Percentiles rank a stretch among this genome's conserved stretches.
phyloP scores from a whole-genome alignment of 495 filamentous ascomycete species.

The Penicillium subrubescens region DNA sequence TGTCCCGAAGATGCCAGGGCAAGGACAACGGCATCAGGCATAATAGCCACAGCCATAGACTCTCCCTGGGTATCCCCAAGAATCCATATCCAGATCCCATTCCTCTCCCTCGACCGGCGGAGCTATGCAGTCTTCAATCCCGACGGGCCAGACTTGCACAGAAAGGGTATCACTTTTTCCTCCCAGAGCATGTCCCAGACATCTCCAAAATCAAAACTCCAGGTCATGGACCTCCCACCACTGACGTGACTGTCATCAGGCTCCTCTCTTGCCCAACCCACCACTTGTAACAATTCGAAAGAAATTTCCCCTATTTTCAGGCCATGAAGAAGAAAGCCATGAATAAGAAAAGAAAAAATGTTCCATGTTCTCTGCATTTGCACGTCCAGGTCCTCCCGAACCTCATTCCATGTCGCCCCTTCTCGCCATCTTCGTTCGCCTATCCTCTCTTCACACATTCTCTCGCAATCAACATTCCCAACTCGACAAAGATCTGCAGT shows the following conservation, averaged over 20 bases:
- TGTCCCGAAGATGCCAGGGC: slow-evolving; percentile 21
- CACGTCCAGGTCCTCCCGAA: not conserved
- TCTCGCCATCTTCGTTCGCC: slow-evolving; percentile 12
- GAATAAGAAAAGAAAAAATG: not conserved
- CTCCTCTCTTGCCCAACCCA: slow-evolving; percentile 12
- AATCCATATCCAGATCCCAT: not conserved
- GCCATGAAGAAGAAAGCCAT: slow-evolving; percentile 32
- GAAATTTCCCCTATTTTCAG: slow-evolving; percentile 24
- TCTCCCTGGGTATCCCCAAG: not conserved
- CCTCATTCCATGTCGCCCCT: not conserved
- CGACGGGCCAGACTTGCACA: slow-evolving; percentile 49
- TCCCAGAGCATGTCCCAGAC: slow-evolving; percentile 51
- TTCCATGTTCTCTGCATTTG: not conserved
- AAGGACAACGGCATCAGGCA: not conserved
- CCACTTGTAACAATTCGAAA: slow-evolving; percentile 21
- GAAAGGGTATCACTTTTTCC: slow-evolving; percentile 57
- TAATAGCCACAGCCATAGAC: not conserved
- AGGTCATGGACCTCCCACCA: slow-evolving; percentile 40
- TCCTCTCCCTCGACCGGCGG: slow-evolving; percentile 36
- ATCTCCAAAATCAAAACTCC: slow-evolving; percentile 46
- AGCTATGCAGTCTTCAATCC: slow-evolving; percentile 46
- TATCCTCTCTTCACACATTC: slow-evolving; percentile 19
- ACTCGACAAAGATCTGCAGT: slow-evolving; percentile 22
- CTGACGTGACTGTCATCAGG: slow-evolving; percentile 41
- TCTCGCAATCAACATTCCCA: slow-evolving; percentile 16